These are phyloP conservation scores for Pseudogymnoascus sp. DNA, from an alignment of 2,329 filamentous ascomycete species.

Conservation along the genomic window DNA sequence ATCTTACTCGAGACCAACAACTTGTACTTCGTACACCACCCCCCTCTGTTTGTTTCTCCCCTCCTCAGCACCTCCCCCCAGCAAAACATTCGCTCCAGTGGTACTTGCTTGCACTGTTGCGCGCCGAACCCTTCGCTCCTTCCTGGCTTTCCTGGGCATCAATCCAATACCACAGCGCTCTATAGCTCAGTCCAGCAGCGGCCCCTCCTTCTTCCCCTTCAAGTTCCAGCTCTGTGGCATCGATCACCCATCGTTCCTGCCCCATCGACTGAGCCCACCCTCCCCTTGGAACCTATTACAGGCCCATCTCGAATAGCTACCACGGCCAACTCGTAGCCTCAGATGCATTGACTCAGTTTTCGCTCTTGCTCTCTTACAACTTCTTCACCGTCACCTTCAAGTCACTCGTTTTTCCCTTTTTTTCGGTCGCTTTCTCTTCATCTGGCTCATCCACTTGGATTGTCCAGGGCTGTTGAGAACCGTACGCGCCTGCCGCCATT, in stretches of 20 bases:
- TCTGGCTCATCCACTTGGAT: conserved; percentile 5
- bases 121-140: not conserved
- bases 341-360: not conserved
- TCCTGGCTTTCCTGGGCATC: not conserved
- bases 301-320: not conserved
- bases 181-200: not conserved
- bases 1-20: not conserved
- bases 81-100: not conserved
- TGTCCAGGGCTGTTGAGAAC: not conserved
- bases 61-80: not conserved
- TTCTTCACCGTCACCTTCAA: conserved; percentile 3
- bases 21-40: not conserved
- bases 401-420: conserved; percentile 5
- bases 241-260: not conserved
- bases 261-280: not conserved
- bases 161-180: not conserved
- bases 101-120: not conserved
- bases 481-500: not conserved
- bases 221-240: not conserved
- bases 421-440: not conserved
- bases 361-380: conserved; percentile 4
- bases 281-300: not conserved
- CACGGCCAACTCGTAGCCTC: conserved; percentile 1
- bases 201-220: not conserved
- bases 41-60: not conserved